These are phyloP conservation scores for Exserohilum turcica DNA, from an alignment of 2,329 filamentous ascomycete species.

Conservation along the genomic window DNA sequence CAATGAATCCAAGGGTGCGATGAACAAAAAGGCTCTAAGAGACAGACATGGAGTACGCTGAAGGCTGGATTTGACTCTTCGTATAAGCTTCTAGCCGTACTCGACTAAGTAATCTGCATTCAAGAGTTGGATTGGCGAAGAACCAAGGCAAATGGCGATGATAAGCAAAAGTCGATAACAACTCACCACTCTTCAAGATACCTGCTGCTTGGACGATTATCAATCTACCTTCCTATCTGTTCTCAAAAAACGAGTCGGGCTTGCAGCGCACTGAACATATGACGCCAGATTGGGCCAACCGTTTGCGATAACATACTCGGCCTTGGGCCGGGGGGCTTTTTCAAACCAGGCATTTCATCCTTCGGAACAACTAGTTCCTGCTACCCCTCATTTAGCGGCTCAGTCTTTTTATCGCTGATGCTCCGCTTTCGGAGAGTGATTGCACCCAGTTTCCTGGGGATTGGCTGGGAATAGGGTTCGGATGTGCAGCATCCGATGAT, in stretches of 20 bases:
- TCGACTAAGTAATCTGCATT: background rate
- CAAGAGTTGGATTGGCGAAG: too few species aligned
- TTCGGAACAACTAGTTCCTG: background rate
- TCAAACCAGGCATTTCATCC: background rate
- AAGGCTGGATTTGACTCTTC: background rate
- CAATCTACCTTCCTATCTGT: background rate
- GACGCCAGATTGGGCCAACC: background rate
- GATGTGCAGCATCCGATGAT: too few species aligned
- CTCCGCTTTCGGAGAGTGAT: background rate
- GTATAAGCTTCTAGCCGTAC: background rate
- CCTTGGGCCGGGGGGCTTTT: background rate
- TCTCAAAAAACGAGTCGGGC: background rate
- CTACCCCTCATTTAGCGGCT: background rate
- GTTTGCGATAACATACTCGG: background rate
- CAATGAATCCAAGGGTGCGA: too few species aligned
- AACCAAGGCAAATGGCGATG: background rate
- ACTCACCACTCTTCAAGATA: background rate
- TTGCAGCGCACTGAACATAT: background rate
- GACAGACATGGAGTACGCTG: background rate
- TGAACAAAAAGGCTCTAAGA: too few species aligned
- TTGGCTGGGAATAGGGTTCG: too few species aligned
- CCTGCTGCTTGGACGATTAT: background rate
- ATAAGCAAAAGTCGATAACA: slow-evolving; percentile 1
- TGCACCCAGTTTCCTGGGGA: too few species aligned
- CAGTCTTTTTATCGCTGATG: background rate